Conservation (phyloP, 1,284 basidiomycete genomes). For the Porogramme epimiltina region DNA sequence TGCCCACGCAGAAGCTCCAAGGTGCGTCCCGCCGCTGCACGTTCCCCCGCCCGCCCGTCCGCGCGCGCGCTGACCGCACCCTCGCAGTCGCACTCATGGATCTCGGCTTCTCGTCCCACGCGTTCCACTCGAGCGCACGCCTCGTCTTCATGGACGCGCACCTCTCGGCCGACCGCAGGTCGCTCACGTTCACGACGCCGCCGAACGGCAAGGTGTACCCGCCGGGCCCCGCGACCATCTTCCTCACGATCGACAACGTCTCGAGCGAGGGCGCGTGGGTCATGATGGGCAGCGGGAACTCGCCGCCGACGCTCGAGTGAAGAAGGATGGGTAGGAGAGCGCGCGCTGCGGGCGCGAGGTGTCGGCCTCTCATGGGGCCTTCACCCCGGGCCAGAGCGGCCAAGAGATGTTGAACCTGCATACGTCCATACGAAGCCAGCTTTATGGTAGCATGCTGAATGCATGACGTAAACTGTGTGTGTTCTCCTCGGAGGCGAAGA, state of each 20-base stretch:
- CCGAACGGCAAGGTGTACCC: conserved; percentile 49
- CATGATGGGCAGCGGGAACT: conserved; percentile 44
- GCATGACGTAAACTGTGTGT: too few species aligned
- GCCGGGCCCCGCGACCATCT: conserved; percentile 52
- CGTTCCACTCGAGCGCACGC: conserved; percentile 45
- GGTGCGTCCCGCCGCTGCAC: conserved; percentile 24
- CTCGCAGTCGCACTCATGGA: conserved; percentile 45
- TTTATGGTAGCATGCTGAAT: too few species aligned
- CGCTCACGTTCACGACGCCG: conserved; percentile 44
- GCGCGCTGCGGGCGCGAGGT: too few species aligned
- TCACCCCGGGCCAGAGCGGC: too few species aligned
- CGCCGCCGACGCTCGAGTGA: conserved; percentile 11
- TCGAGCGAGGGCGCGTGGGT: conserved; percentile 45
- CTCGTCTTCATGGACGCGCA: conserved; percentile 46
- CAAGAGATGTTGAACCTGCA: too few species aligned
- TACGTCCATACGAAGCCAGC: too few species aligned
- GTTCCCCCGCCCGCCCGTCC: not conserved
- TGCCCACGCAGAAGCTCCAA: conserved; percentile 34
- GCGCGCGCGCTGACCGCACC: not conserved
- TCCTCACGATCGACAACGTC: conserved; percentile 48
- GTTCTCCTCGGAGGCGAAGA: too few species aligned
- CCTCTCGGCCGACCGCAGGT: conserved; percentile 35
- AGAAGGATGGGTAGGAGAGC: too few species aligned
- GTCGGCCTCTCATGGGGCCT: too few species aligned
- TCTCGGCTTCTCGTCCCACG: conserved; percentile 51